phyloP scores from a whole-genome alignment of 371 early-diverging fungal species.

The Actinomortierella wolfii region DNA sequence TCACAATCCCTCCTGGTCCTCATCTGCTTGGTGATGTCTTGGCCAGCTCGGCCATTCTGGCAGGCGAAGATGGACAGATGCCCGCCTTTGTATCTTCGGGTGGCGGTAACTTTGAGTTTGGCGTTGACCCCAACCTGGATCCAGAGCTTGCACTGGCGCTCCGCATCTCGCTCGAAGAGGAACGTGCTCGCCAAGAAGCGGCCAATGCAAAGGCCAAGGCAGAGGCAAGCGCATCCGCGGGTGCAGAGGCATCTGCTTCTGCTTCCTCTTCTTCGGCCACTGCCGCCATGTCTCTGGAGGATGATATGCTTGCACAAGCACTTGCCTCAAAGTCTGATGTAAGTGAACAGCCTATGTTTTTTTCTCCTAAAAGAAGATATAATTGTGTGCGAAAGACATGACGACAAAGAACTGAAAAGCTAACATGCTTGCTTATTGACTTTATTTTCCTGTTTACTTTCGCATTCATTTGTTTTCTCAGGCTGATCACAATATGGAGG shows the following conservation, averaged over 20 bases:
- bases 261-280: constrained; percentile 27
- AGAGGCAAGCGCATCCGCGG: constrained; percentile 30
- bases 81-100: constrained; percentile 56
- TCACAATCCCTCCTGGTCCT: constrained; percentile 95
- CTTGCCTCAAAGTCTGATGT: constrained; percentile 50
- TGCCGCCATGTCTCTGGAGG: constrained; percentile 50
- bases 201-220: constrained; percentile 55
- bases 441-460: constrained; percentile 1
- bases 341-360: constrained; percentile 13
- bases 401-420: not conserved
- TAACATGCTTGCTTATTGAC: not conserved
- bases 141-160: constrained; percentile 96
- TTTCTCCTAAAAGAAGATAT: no score
- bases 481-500: constrained; percentile 75
- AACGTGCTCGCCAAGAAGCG: constrained; percentile 89
- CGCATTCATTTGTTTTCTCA: constrained; percentile 20
- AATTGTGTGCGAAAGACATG: no score
- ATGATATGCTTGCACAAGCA: constrained; percentile 39
- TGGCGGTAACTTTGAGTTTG: constrained; percentile 89
- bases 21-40: constrained; percentile 91
- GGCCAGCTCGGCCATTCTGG: constrained; percentile 84
- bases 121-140: constrained; percentile 94
- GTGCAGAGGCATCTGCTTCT: constrained; percentile 49
- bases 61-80: constrained; percentile 81
- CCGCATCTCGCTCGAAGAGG: constrained; percentile 96